Conservation (phyloP, 495 filamentous ascomycete species). For the Neurospora sp. region DNA sequence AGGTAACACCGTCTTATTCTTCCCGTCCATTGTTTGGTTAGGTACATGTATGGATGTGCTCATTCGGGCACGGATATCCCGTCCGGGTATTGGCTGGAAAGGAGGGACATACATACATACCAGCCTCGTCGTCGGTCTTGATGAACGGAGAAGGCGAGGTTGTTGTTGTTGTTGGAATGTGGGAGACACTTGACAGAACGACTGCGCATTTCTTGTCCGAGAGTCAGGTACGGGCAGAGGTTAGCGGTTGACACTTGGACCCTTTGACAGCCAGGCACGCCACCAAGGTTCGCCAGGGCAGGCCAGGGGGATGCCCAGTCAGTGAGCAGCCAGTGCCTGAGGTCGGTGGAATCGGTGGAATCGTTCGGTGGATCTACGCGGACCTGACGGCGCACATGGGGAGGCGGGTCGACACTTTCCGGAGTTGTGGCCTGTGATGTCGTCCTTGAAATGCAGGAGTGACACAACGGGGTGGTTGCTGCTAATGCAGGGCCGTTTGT, state of each 20-base stretch:
- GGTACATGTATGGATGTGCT: background rate
- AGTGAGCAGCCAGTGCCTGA: background rate
- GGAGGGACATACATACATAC: constrained; percentile 16
- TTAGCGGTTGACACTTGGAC: background rate
- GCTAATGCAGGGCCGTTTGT: background rate
- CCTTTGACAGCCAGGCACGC: background rate
- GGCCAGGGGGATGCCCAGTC: background rate
- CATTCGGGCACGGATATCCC: background rate
- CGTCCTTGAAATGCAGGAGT: background rate
- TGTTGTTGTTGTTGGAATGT: constrained; percentile 21
- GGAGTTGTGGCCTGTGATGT: background rate
- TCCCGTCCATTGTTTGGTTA: background rate
- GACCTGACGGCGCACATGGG: background rate
- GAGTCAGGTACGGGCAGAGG: background rate
- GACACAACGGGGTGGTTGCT: background rate
- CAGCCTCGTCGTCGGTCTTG: constrained; percentile 18
- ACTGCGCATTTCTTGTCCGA: constrained; percentile 29
- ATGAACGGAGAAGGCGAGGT: constrained; percentile 19
- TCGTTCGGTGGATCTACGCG: background rate
- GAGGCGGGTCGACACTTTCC: background rate
- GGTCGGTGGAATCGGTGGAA: background rate
- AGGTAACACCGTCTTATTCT: background rate
- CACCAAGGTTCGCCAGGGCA: background rate
- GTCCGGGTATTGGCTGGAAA: background rate
- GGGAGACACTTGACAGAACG: constrained; percentile 24